Base-by-base conservation (phyloP, 2,329 filamentous ascomycete genomes). In the Cercospora citrullina region DNA sequence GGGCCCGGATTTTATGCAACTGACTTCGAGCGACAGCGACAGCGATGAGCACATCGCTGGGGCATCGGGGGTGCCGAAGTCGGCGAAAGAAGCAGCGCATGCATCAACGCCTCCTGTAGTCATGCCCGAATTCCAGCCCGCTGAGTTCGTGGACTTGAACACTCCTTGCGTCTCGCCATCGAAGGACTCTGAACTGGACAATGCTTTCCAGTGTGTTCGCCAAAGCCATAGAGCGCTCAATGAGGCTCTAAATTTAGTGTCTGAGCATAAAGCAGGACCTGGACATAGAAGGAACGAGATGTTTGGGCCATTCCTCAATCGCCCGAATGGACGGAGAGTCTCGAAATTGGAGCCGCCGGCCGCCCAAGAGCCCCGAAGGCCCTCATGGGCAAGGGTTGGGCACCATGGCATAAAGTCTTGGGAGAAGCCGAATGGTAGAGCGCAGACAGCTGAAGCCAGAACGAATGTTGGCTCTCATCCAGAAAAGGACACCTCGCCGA, bases 391-490 rank as follows among this genome's bases (percentile, higher is more conserved):
- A 8, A 59, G 57, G 16, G 45, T 60, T 23, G 58, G 58, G 6
- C 66, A 68, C 16, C 48, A 65, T 53, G 39, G 62, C 18, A 63
- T 65, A 51, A 33, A 57, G 5, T 51, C 58, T 21, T 64, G 62
- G 62, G 23, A 55, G 7, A 26, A 30, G 18, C n/a, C 21, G 4
- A n/a, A 51, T 14, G 21, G 10, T 8, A 4, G 18, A 23, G 21
- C 12, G 45, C 6, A 51, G 5, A 12, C 5, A 23, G 21, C 18
- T 14, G 45, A n/a, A 23, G 18, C 18, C 10, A 51, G 10, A 23
- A 51, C 9, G 5, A 4, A 51, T 5, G 23, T 23, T 23, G 42
- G 4, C 30, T 14, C 16, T 12, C 33, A 1, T 28, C 36, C 18
- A 31, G 26, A 48, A 26, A 14, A 12, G 1, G 28, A n/a, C 4